Base-by-base conservation (phyloP, 1,284 basidiomycete species). In the Ustilago bromivora region DNA sequence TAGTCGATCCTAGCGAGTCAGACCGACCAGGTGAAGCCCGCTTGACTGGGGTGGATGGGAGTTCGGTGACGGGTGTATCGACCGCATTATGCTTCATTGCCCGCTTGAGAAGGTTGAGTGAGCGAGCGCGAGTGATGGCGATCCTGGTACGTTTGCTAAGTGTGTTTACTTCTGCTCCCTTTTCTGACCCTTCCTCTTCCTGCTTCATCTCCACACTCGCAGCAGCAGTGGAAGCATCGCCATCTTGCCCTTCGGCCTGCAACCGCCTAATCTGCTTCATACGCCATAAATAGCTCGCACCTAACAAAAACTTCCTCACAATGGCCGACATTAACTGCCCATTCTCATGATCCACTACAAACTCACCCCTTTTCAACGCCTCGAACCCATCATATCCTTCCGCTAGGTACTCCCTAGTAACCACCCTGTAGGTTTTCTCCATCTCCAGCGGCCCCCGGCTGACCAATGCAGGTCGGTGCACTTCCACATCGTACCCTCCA, bases 261-360 rank as follows among this genome's bases (percentile, higher is more conserved):
- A 62, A 19, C 5, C 64, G 47, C 1, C 74, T 61, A 34, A 83
- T 71, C 51, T 77, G 68, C 57, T 81, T 78, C 70, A 81, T 75
- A 9, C 82, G 72, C 79, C 73, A 82, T 23, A 84, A 64, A 47
- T 80, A 82, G 15, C 66, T 68, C 7, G 76, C 61, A 12, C 94
- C 95, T 32, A 96, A 89, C 5, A 96, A 88, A 86, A 94, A 96
- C 80, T 92, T 92, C 74, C 95, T 89, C 32, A 96, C 92, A 62
- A 96, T 91, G 23, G 89, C 88, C 82, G 92, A 93, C 90, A 94
- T 92, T 71, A 94, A 88, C 77, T 92, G 90, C 0, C 95, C 95
- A 62, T 90, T 90, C 85, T 97, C 95, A 76, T 95, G 92, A 79
- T 96, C 93, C 23, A 96, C 89, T 40, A 96, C 89, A 79, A 92